Base-by-base conservation (phyloP, 2,329 filamentous ascomycete genomes). In the Coleophoma crateriformis region DNA sequence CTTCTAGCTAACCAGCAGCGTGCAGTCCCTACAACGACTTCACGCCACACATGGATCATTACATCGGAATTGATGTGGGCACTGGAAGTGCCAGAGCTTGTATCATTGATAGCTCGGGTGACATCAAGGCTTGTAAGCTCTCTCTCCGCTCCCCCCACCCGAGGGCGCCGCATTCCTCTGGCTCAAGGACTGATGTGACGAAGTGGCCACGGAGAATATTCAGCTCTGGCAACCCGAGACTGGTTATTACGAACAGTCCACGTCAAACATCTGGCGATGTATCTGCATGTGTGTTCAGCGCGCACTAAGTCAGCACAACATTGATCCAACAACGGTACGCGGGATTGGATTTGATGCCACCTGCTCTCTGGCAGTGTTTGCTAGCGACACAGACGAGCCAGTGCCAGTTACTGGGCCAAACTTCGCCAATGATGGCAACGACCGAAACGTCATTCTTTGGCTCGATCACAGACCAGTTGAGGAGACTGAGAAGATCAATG, bases 281-380 rank as follows among this genome's bases (percentile, higher is more conserved):
- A 96, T 99, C 66, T 96, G 91, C 73, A 79, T 82, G 53, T 94
- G 90, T 39, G 90, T 96, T 35, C 86, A 90, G 62, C 80, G 84
- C 47, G 90, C 91, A 41, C 79, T 97, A 61, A 79, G 78, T 64
- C 86, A 96, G 67, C 87, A 92, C 58, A 85, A 84, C 59, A 84
- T 95, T 58, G 84, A 92, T 61, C 79, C 85, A 4, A 74, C 73
- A 54, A 84, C 81, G 34, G 86, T 99, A 61, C 87, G 87, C 59
- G 94, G 94, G 51, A 90, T 99, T 62, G 94, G 94, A 47, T 97
- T 99, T 68, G 94, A 99, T 68, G 94, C 94, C 19, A 99, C 94
- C n/a, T 99, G 94, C 76, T 99, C 94, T 15, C 81, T 99, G 27
- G 82, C 91, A 33, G 91, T 97, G 59, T 96, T 99, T 71, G 79